These are phyloP conservation scores for Phaeoacremonium minimum DNA, from an alignment of 2,329 filamentous ascomycete genomes.

Conservation along the genomic window DNA sequence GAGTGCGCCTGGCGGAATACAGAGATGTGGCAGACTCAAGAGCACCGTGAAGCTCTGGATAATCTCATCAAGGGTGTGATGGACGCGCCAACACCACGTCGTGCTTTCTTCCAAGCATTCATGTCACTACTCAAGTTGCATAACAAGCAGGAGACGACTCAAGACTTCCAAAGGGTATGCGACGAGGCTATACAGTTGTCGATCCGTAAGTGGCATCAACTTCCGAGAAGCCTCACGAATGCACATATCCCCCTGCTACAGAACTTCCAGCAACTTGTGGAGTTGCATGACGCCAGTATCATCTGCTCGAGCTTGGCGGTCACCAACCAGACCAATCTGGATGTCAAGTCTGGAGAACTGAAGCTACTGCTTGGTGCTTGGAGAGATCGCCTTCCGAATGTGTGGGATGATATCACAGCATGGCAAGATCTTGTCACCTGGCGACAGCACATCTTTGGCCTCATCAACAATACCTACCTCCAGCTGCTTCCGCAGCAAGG, in stretches of 20 bases:
- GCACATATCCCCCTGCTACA: conserved; percentile 93
- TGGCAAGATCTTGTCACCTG: conserved; percentile 99
- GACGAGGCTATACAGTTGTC: conserved; percentile 97
- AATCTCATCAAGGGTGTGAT: conserved; percentile 94
- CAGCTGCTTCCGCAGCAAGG: conserved; percentile 75
- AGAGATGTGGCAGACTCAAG: conserved; percentile 86
- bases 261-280: conserved; percentile 96
- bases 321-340: conserved; percentile 81
- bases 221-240: conserved; percentile 90
- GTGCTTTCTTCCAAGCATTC: conserved; percentile 97
- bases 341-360: conserved; percentile 90
- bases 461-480: conserved; percentile 94
- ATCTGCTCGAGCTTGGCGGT: conserved; percentile 88
- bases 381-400: conserved; percentile 92
- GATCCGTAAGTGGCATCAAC: conserved; percentile 97
- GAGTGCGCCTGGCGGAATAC: conserved; percentile 95
- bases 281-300: conserved; percentile 94
- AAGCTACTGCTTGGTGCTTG: conserved; percentile 92
- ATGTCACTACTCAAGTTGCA: conserved; percentile 95
- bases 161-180: conserved; percentile 84
- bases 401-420: conserved; percentile 98
- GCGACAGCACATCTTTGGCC: conserved; percentile 96
- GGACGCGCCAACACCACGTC: conserved; percentile 89
- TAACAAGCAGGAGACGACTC: conserved; percentile 73
- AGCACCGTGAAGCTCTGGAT: conserved; percentile 85